phyloP scores from a whole-genome alignment of 176 grass and related monocot species.

The Carex pumila region DNA sequence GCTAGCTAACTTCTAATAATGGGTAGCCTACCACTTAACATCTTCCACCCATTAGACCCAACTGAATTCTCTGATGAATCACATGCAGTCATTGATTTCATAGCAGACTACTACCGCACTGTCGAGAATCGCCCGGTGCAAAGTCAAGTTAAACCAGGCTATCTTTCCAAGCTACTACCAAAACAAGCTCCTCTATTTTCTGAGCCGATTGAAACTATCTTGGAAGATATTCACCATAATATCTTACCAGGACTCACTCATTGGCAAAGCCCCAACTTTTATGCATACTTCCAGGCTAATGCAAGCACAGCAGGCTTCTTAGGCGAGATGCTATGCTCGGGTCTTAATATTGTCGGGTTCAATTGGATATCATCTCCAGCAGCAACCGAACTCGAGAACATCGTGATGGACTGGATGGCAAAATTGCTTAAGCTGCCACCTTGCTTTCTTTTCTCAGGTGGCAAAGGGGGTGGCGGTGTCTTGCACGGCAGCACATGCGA shows the following conservation, averaged over 20 bases:
- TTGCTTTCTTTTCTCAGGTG: constrained; percentile 43
- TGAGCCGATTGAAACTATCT: constrained; percentile 20
- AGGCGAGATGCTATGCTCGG: constrained; percentile 69
- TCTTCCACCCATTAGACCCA: constrained; percentile 2
- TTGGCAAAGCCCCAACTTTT: constrained; percentile 69
- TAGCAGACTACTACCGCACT: constrained; percentile 38
- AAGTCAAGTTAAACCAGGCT: constrained; percentile 28
- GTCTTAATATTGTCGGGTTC: constrained; percentile 62
- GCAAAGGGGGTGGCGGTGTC: constrained; percentile 40
- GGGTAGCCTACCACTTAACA: constrained; percentile 19
- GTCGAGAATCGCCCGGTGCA: constrained; percentile 35
- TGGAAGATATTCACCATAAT: constrained; percentile 42
- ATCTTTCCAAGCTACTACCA: constrained; percentile 24
- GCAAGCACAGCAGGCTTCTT: constrained; percentile 77
- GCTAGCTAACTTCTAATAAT: not conserved
- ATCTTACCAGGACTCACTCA: constrained; percentile 67
- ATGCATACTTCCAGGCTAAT: constrained; percentile 54
- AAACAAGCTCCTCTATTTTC: constrained; percentile 19
- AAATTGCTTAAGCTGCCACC: constrained; percentile 52
- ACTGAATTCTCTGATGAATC: constrained; percentile 18
- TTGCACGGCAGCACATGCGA: constrained; percentile 65
- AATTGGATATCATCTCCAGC: constrained; percentile 84
- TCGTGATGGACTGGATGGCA: constrained; percentile 71
- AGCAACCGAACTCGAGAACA: constrained; percentile 52
- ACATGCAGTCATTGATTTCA: constrained; percentile 19